Evolutionary conservation across 78 protist genomes (phyloP).

Genomic region (Tieghemostelium lacteum): DNA sequence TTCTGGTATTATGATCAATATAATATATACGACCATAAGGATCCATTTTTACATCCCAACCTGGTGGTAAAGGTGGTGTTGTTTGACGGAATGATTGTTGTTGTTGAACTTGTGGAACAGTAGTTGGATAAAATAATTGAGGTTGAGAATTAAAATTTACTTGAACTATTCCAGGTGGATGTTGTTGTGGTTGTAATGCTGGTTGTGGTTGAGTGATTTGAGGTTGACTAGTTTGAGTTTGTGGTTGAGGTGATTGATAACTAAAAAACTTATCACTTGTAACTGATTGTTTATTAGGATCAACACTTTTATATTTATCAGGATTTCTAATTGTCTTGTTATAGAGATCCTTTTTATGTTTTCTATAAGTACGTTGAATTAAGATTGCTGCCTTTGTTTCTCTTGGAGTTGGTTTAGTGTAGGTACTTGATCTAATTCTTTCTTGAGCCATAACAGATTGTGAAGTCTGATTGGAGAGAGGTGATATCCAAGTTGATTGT

Average conservation of each 20-base stretch:
- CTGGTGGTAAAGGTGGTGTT: slow-evolving; percentile 55
- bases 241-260: not conserved
- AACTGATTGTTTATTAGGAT: no score
- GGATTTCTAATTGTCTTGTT: slow-evolving; percentile 20
- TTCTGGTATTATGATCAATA: slow-evolving; percentile 64
- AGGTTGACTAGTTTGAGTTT: no score
- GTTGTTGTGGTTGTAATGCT: not conserved
- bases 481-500: slow-evolving; percentile 70
- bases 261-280: not conserved
- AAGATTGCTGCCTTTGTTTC: slow-evolving; percentile 28
- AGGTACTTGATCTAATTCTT: not conserved
- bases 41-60: slow-evolving; percentile 79
- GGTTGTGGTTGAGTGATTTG: not conserved
- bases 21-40: slow-evolving; percentile 61
- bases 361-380: slow-evolving; percentile 43
- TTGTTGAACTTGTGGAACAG: not conserved
- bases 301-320: not conserved
- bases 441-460: not conserved
- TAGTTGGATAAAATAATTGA: no score
- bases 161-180: no score
- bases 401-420: slow-evolving; percentile 4
- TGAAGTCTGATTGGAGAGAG: not conserved
- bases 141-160: no score
- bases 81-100: not conserved
- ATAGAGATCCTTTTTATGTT: slow-evolving; percentile 40